Conservation (phyloP, 2,329 filamentous ascomycete species). For the Sporothrix protearum region DNA sequence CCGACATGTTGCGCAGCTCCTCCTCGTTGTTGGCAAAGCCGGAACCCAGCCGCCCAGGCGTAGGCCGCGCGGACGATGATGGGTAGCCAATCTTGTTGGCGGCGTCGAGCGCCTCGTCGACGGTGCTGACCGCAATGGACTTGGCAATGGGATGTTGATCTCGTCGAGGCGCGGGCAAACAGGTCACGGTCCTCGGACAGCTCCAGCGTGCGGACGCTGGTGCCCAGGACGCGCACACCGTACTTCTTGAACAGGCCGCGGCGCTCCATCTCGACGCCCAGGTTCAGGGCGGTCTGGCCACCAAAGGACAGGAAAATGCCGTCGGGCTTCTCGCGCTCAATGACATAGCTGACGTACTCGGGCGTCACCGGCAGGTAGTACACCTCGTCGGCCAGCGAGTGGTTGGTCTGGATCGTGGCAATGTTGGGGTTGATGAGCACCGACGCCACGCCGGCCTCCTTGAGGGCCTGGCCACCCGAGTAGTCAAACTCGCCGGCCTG, state of each 20-base stretch:
- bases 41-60: slow-evolving; percentile 93
- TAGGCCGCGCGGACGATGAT: slow-evolving; percentile 98
- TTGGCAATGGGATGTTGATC: slow-evolving; percentile 95
- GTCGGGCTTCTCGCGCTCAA: slow-evolving; percentile 92
- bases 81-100: slow-evolving; percentile 88
- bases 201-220: slow-evolving; percentile 89
- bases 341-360: slow-evolving; percentile 96
- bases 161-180: slow-evolving; percentile 95
- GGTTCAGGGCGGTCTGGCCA: slow-evolving; percentile 93
- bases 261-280: slow-evolving; percentile 96
- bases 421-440: slow-evolving; percentile 99
- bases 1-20: slow-evolving; percentile 89
- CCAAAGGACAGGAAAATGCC: slow-evolving; percentile 97
- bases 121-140: slow-evolving; percentile 84
- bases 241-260: slow-evolving; percentile 94
- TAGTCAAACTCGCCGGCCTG: slow-evolving; percentile 99
- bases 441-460: slow-evolving; percentile 96
- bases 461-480: slow-evolving; percentile 93
- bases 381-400: slow-evolving; percentile 96
- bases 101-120: slow-evolving; percentile 88
- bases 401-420: slow-evolving; percentile 96
- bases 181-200: slow-evolving; percentile 93
- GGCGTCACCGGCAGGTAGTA: slow-evolving; percentile 97
- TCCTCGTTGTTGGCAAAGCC: slow-evolving; percentile 93
- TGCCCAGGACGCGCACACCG: slow-evolving; percentile 91